phyloP scores from a whole-genome alignment of 108 stramenopile species.

The Skeletonema menzelii region DNA sequence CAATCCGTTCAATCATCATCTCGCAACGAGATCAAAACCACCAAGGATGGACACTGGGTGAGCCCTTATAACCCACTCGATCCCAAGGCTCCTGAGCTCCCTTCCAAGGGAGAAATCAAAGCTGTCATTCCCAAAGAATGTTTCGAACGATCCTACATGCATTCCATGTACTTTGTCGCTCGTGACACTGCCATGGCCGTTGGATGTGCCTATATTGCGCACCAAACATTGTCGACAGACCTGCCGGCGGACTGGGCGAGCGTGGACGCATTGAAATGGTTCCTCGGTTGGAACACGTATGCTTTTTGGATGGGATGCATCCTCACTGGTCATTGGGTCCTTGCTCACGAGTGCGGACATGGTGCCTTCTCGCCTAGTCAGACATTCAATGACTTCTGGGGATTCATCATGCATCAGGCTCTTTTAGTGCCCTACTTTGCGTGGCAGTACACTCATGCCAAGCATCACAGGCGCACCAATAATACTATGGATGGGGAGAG shows the following conservation, averaged over 20 bases:
- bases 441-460: slow-evolving; percentile 98
- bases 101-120: slow-evolving; percentile 90
- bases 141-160: slow-evolving; percentile 90
- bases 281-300: slow-evolving; percentile 90
- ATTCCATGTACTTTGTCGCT: slow-evolving; percentile 81
- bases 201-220: slow-evolving; percentile 75
- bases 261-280: slow-evolving; percentile 54
- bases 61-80: slow-evolving; percentile 87
- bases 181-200: slow-evolving; percentile 85
- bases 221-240: slow-evolving; percentile 74
- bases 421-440: slow-evolving; percentile 99
- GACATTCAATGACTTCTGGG: slow-evolving; percentile 93
- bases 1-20: slow-evolving; percentile 20
- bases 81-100: slow-evolving; percentile 80
- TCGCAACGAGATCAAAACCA: slow-evolving; percentile 29
- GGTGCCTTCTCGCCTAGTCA: slow-evolving; percentile 94
- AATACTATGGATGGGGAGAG: slow-evolving; percentile 96
- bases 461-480: slow-evolving; percentile 98
- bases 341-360: slow-evolving; percentile 99
- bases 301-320: slow-evolving; percentile 97
- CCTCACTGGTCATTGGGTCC: slow-evolving; percentile 98
- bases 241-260: slow-evolving; percentile 57
- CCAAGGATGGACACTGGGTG: slow-evolving; percentile 54
- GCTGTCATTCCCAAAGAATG: slow-evolving; percentile 90
- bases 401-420: slow-evolving; percentile 94